Percentiles rank a stretch among this genome's conserved stretches.
Conservation (phyloP, 495 filamentous ascomycete genomes). For the Neohortaea acidophila region DNA sequence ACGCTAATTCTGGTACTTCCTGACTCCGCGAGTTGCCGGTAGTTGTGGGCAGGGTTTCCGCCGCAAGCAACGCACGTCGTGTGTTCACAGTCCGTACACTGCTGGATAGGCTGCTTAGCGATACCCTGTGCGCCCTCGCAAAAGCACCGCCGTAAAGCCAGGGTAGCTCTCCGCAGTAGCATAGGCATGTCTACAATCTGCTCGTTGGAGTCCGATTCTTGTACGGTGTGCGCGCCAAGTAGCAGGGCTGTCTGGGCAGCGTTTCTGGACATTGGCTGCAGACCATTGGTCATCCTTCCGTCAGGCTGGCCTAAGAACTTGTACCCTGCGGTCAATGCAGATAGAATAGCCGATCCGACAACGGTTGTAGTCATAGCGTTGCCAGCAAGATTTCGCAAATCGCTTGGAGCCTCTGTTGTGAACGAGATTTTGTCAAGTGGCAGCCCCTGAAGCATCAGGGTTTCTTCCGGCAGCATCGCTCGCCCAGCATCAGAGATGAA, state of each 20-base stretch:
- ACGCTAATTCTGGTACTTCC: conserved; percentile 28
- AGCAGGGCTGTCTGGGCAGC: no score
- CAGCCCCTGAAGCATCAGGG: conserved; percentile 56
- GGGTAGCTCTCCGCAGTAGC: neutral
- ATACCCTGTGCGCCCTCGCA: conserved; percentile 41
- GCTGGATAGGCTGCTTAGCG: conserved; percentile 27
- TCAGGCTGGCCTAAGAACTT: conserved; percentile 22
- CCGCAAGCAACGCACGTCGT: conserved; percentile 41
- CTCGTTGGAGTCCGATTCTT: no score
- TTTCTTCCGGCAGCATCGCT: conserved; percentile 50
- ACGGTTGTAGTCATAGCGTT: conserved; percentile 77
- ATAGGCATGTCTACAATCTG: neutral
- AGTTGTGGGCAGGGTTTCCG: conserved; percentile 42
- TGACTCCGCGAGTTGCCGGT: conserved; percentile 16
- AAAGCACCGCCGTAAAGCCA: conserved; percentile 32
- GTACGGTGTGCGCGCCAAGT: no score
- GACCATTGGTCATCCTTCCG: neutral
- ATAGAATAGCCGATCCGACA: conserved; percentile 46
- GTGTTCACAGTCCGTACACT: conserved; percentile 40
- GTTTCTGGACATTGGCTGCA: no score
- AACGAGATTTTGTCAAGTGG: conserved; percentile 47
- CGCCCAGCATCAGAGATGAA: conserved; percentile 49
- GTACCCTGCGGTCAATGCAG: conserved; percentile 35
- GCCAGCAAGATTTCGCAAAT: conserved; percentile 60
- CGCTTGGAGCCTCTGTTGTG: conserved; percentile 44